Evolutionary conservation across 176 grass and related monocot genomes (phyloP).

Genomic region (Zizania latifolia): DNA sequence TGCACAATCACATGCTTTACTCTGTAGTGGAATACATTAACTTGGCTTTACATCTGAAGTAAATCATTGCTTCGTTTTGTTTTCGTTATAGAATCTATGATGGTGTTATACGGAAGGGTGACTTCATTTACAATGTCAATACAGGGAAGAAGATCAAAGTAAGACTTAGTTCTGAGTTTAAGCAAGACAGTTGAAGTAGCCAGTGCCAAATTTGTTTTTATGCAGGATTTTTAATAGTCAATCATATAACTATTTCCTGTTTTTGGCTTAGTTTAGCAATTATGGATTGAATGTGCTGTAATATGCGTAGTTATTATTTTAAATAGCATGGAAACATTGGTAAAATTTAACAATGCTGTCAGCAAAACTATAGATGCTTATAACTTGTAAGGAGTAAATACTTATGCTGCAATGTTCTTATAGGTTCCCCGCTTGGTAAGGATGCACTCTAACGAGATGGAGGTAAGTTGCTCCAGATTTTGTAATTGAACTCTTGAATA

Average conservation of each 20-base stretch:
- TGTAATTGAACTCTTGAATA: neutral
- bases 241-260: neutral
- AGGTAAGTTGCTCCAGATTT: conserved; percentile 46
- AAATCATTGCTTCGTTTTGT: conserved; percentile 14
- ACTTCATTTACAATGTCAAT: conserved; percentile 95
- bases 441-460: conserved; percentile 98
- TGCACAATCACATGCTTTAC: conserved; percentile 3
- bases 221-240: neutral
- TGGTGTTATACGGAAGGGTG: conserved; percentile 84
- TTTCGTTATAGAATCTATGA: conserved; percentile 81
- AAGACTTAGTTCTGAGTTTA: conserved; percentile 24
- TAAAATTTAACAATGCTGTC: neutral
- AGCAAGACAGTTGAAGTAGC: conserved; percentile 7
- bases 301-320: neutral
- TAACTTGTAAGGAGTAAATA: neutral
- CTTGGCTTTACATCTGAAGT: conserved; percentile 15
- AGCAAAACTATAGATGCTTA: neutral
- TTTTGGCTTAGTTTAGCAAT: neutral
- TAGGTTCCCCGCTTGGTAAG: conserved; percentile 97
- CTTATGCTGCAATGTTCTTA: conserved; percentile 3
- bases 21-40: neutral
- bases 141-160: conserved; percentile 98
- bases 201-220: neutral
- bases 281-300: neutral
- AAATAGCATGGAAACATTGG: neutral